Base-by-base conservation (phyloP, 2,329 filamentous ascomycete species). In the Bipolaris oryzae region DNA sequence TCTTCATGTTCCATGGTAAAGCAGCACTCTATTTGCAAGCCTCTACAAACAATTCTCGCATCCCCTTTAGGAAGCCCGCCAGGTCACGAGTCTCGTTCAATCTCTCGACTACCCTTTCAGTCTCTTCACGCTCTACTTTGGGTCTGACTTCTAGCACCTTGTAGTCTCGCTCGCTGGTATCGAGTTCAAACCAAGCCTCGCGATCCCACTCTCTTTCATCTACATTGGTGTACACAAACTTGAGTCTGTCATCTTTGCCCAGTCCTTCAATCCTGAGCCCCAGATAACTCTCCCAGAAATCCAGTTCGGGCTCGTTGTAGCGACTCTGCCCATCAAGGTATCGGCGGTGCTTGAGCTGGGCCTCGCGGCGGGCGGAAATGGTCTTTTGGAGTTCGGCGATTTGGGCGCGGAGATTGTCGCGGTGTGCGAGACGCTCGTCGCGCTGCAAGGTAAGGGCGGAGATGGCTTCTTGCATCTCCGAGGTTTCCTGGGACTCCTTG, bases 211-310 rank as follows among this genome's bases (percentile, higher is more conserved):
- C 89, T 69, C 87, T 86, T 79, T 96, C 92, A 72, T 96, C 87
- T 43, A 98, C 82, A 75, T 96, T 91, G 25, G 87, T 90, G 73
- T 92, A 99, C 2, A 95, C 85, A 74, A 99, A 96, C 76, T 94
- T 94, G 66, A 99, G 81, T 23, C 90, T 85, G 77, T 97, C 93
- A 61, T 91, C 88, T 71, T 86, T 85, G 1, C 91, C 93, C 0
- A 91, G 90, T 1, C 94, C 94, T 73, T 98, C 94, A 71, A 99
- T 96, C 58, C 89, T 83, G 73, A 98, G 77, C 56, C 94, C 93
- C 57, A 99, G 81, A 73, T 94, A 95, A 52, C 89, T 89, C 74
- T 96, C 90, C 95, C 95, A 99, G 74, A 98, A 98, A 66, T 93
- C 90, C 43, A 99, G 83, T 79, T 99, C 95, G 0, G 95, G 95